Conservation (phyloP, 176 grass and related monocot species). For the Hordeum vulgare region MorexV3_pseudomolecules_assembly NC_058524.1:114375764-114376263, state of each 20-base stretch:
- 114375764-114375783: neutral
- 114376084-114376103: neutral
- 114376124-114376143: constrained; percentile 17
- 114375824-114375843: too few relatives aligned
- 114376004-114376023: neutral
- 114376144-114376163: constrained; percentile 8
- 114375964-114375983: neutral
- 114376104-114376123: constrained; percentile 42
- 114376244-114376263: neutral
- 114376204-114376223: constrained; percentile 35
- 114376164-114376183: constrained; percentile 61
- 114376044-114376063: neutral
- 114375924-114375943: too few relatives aligned
- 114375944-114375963: too few relatives aligned
- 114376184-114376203: neutral
- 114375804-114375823: neutral
- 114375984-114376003: neutral
- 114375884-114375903: too few relatives aligned
- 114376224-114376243: neutral
- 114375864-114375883: too few relatives aligned
- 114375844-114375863: too few relatives aligned
- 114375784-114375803: neutral
- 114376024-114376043: neutral
- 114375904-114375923: too few relatives aligned
- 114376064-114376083: constrained; percentile 1